A percentile compares a stretch with the other conserved stretches of the same genome.
phyloP scores from a whole-genome alignment of 148 eudicot genomes.

The Chenopodium quinoa region DNA sequence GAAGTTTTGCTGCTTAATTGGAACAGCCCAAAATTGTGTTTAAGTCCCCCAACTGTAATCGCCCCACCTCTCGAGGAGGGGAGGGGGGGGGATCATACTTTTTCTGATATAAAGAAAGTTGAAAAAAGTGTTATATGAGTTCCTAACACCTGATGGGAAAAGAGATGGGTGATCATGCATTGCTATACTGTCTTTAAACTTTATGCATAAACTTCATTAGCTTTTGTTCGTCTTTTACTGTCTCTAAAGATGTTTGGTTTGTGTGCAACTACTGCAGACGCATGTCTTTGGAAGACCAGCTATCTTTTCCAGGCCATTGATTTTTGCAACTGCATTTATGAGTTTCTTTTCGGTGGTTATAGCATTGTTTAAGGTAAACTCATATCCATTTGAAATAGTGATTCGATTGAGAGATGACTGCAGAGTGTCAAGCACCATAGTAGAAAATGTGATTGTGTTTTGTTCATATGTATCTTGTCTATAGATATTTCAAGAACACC shows the following conservation, averaged over 20 bases:
- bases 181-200: background rate
- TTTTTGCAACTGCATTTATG: slow-evolving; percentile 98
- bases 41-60: background rate
- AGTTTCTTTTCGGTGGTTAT: slow-evolving; percentile 99
- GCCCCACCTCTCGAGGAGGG: background rate
- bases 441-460: background rate
- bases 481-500: background rate
- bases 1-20: slow-evolving; percentile 5
- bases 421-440: background rate
- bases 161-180: background rate
- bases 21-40: background rate
- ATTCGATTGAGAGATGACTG: background rate
- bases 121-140: background rate
- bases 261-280: slow-evolving; percentile 49
- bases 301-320: slow-evolving; percentile 70
- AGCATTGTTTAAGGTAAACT: slow-evolving; percentile 87
- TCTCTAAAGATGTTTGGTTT: slow-evolving; percentile 7
- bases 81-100: background rate
- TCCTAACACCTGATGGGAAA: too few species aligned
- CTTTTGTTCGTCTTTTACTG: background rate
- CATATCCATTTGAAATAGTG: background rate
- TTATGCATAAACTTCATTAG: background rate
- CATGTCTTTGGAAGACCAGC: slow-evolving; percentile 74
- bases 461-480: background rate
- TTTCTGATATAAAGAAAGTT: background rate